Percentiles rank a stretch among this genome's conserved stretches.
Conservation (phyloP, 2,329 filamentous ascomycete species). For the Thielaviopsis ethacetica region DNA sequence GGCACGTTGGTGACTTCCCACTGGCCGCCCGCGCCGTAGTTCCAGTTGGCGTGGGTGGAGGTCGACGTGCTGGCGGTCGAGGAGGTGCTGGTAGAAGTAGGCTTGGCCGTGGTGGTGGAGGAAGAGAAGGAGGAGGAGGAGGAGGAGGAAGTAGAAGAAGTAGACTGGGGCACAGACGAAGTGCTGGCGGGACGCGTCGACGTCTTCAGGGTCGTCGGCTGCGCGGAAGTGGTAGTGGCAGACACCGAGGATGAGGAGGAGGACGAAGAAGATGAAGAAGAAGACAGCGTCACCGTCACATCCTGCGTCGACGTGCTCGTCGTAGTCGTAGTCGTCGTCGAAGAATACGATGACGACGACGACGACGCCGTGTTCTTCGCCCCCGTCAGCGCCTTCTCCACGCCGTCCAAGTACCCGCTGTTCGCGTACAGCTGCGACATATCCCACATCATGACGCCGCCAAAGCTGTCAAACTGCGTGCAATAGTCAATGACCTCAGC, state of each 20-base stretch:
- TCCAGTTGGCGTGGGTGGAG: background rate
- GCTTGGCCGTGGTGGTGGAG: constrained; percentile 5
- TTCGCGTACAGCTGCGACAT: constrained; percentile 31
- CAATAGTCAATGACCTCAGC: constrained; percentile 24
- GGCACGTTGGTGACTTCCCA: constrained; percentile 1
- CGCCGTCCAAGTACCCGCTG: constrained; percentile 32
- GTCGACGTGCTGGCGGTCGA: constrained; percentile 8
- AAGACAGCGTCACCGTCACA: background rate
- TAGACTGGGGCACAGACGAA: background rate
- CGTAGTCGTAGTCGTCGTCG: constrained; percentile 5
- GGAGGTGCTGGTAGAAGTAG: constrained; percentile 10
- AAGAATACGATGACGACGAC: background rate
- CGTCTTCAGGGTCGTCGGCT: background rate
- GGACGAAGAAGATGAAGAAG: too few species aligned
- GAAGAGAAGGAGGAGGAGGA: background rate
- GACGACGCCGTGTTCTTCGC: background rate
- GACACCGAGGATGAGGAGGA: background rate
- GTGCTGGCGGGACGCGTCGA: background rate
- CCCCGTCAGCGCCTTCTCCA: constrained; percentile 22
- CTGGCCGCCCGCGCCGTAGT: background rate
- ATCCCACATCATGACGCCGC: constrained; percentile 32
- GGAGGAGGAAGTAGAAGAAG: background rate
- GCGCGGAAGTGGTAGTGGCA: too few species aligned
- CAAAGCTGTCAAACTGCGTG: constrained; percentile 23
- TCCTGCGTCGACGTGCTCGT: background rate